phyloP scores from a whole-genome alignment of 257 asterid species.

The Solanum infundibuliforme region DNA sequence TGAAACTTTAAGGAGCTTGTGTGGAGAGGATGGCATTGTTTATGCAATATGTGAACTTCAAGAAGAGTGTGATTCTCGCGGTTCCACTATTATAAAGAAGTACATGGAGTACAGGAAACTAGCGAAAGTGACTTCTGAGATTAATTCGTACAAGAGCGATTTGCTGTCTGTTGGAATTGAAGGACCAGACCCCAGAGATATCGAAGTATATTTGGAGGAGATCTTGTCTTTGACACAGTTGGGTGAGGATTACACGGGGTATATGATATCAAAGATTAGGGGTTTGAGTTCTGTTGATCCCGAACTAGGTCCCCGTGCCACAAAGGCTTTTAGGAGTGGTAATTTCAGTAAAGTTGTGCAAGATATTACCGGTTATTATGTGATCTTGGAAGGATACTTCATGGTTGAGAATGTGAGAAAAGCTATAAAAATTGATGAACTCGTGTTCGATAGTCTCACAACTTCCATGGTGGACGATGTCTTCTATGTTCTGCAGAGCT shows the following conservation, averaged over 20 bases:
- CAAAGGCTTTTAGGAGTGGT: conserved; percentile 90
- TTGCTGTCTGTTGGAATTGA: conserved; percentile 55
- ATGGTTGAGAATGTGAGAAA: conserved; percentile 98
- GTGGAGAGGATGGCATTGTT: conserved; percentile 92
- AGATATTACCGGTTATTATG: conserved; percentile 83
- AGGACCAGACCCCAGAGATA: conserved; percentile 91
- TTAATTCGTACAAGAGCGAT: conserved; percentile 73
- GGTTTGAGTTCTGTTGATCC: conserved; percentile 79
- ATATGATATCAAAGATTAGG: conserved; percentile 75
- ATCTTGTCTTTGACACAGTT: conserved; percentile 67
- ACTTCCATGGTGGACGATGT: conserved; percentile 98
- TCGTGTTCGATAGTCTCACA: conserved; percentile 79
- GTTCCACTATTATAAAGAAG: conserved; percentile 61
- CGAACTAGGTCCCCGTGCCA: conserved; percentile 73
- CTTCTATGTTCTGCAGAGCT: conserved; percentile 90
- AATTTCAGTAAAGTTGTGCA: conserved; percentile 75
- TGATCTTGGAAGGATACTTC: conserved; percentile 85
- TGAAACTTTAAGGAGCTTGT: conserved; percentile 62
- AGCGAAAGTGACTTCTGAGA: conserved; percentile 65
- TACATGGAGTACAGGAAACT: conserved; percentile 71
- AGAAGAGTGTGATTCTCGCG: conserved; percentile 90
- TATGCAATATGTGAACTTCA: conserved; percentile 90
- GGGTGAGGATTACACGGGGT: conserved; percentile 90
- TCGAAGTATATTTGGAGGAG: conserved; percentile 86
- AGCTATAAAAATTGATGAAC: conserved; percentile 86